Evolutionary conservation across 106 monocot genomes (phyloP).

Genomic region (Amphibolis antarctica): DNA sequence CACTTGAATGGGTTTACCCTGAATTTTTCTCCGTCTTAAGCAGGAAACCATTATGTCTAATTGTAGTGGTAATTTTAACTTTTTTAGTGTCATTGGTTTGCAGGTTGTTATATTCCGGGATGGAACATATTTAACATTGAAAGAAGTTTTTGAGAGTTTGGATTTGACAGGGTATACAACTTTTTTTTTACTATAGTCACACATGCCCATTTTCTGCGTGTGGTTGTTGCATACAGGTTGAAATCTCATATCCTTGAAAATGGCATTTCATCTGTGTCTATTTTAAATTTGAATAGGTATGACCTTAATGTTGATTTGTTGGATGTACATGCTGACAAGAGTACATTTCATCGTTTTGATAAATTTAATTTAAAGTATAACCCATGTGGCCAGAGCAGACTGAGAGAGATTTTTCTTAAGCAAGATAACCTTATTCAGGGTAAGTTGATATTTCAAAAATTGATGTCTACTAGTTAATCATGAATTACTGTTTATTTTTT

Average conservation of each 20-base stretch:
- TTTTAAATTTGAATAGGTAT: conserved; percentile 43
- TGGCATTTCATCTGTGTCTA: conserved; percentile 2
- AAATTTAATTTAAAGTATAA: conserved; percentile 99
- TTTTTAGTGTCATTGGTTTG: not conserved
- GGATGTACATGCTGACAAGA: conserved; percentile 99
- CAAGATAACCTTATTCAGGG: conserved; percentile 99
- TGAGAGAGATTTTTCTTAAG: conserved; percentile 97
- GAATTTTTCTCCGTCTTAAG: not conserved
- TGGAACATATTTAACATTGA: conserved; percentile 90
- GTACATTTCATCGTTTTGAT: conserved; percentile 99
- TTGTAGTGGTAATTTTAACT: not conserved
- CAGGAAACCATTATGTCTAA: too few species aligned
- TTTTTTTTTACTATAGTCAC: not conserved
- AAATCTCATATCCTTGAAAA: too few species aligned
- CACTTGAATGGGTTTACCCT: not conserved
- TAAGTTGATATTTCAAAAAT: conserved; percentile 6
- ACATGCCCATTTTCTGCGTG: not conserved
- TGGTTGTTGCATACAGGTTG: too few species aligned
- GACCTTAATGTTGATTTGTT: conserved; percentile 93
- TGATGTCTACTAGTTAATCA: not conserved
- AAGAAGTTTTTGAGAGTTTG: conserved; percentile 98
- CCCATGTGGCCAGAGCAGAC: conserved; percentile 96
- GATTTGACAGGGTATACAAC: conserved; percentile 82
- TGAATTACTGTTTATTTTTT: too few species aligned
- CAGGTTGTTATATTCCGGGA: conserved; percentile 99